Percentiles rank a stretch among this genome's conserved stretches.
Evolutionary conservation across 331 rosid genomes (phyloP).

Genomic region (Malus hybrid): DNA sequence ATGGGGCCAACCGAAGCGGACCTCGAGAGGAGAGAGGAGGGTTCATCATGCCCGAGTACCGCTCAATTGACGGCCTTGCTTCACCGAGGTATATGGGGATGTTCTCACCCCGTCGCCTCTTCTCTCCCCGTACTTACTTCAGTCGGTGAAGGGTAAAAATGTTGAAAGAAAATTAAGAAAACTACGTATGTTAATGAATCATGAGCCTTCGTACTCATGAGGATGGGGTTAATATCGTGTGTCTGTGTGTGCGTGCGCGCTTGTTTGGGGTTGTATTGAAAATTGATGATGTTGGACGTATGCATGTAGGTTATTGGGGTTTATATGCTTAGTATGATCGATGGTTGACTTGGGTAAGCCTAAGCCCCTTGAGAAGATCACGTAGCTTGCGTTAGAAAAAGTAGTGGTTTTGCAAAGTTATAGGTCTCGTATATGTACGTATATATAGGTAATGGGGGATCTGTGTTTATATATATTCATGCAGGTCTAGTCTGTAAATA

Average conservation of each 20-base stretch:
- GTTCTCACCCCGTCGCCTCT: constrained; percentile 77
- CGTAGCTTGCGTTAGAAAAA: neutral
- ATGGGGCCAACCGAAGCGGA: constrained; percentile 13
- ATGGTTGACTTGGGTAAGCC: neutral
- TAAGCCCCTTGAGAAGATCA: neutral
- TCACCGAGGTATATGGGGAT: constrained; percentile 59
- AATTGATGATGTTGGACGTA: neutral
- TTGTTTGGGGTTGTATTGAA: neutral
- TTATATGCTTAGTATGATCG: neutral
- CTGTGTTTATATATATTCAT: neutral
- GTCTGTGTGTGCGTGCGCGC: too few relatives aligned
- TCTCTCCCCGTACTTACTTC: constrained; percentile 50
- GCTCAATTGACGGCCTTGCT: constrained; percentile 60
- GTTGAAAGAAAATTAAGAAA: neutral
- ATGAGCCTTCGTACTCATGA: neutral
- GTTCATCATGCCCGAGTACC: constrained; percentile 45
- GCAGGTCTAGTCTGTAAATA: neutral
- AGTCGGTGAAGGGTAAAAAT: constrained; percentile 17
- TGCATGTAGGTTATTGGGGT: neutral
- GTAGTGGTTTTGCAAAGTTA: neutral
- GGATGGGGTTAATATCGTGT: neutral
- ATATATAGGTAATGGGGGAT: neutral
- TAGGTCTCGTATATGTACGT: neutral
- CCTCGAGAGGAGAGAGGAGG: constrained; percentile 35
- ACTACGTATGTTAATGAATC: neutral